phyloP scores from a whole-genome alignment of 2,329 filamentous ascomycete species.

The Nigrospora sphaerica region DNA sequence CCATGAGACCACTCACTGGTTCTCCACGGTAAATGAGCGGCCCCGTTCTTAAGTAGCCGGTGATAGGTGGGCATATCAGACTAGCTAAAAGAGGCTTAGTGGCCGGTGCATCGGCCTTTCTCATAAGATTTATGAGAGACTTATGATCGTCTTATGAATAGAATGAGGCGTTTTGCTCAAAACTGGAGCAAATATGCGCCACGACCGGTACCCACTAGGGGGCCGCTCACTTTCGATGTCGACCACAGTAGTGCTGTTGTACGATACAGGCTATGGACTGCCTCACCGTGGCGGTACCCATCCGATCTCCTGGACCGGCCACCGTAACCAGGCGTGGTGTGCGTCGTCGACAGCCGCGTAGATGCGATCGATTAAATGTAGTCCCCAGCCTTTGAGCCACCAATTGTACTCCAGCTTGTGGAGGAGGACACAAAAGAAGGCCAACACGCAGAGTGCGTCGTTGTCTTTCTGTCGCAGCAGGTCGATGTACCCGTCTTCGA shows the following conservation, averaged over 20 bases:
- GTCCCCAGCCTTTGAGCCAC: neutral
- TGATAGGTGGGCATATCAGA: too few relatives aligned
- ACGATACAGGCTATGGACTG: neutral
- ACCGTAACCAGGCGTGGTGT: neutral
- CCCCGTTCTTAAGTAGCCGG: too few relatives aligned
- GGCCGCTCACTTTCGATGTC: too few relatives aligned
- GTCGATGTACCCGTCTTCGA: conserved; percentile 8
- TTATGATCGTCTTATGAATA: too few relatives aligned
- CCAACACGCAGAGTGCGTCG: neutral
- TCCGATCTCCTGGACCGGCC: neutral
- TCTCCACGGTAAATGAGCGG: too few relatives aligned
- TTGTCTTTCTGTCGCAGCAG: conserved; percentile 10
- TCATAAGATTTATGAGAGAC: too few relatives aligned
- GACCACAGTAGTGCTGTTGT: neutral
- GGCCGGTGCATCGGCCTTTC: too few relatives aligned
- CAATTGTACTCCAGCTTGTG: neutral
- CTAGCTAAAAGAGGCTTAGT: too few relatives aligned
- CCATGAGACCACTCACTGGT: too few relatives aligned
- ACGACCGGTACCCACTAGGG: too few relatives aligned
- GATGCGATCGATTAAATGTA: neutral
- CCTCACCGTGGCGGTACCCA: neutral
- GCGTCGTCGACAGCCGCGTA: neutral
- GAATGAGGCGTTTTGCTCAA: too few relatives aligned
- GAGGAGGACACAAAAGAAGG: neutral
- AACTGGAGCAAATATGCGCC: too few relatives aligned